Base-by-base conservation (phyloP, 192 early-diverging fungal genomes). In the Neocallimastix lanati region DNA sequence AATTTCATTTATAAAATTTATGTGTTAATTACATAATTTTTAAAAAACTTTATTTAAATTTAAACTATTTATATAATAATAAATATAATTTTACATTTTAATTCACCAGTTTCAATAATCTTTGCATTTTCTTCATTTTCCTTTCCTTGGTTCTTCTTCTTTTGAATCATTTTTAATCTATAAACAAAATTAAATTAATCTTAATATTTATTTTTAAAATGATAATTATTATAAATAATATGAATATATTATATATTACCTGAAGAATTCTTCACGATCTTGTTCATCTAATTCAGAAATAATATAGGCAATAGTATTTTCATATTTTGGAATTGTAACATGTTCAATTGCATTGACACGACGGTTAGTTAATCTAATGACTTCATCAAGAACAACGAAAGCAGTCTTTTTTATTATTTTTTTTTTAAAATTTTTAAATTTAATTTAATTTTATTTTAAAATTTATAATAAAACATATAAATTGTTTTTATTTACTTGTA, bases 271-370 rank as follows among this genome's bases (percentile, higher is more conserved):
- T 84, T 99, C 98, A 80, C 98, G 91, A 81, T 99, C 98, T 87
- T 94, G 93, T 85, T 99, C 98, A 81, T 99, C 98, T 76, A 99
- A 87, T 85, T 98, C 98, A 28, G 95, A 95, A 29, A 92, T 93
- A 78, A 99, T 95, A 82, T 95, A 95, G 1, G 77, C 77, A 83
- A 99, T 97, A 27, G 98, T 98, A 87, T 99, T 99, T 83, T 99
- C 98, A 80, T 96, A 93, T 50, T 92, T 91, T 29, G 98, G 98
- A 81, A 99, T 99, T 83, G 98, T 99, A 77, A 99, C 96, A 84
- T 98, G 93, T 84, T 99, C 98, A 82, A 99, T 98, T 27, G 98
- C 98, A 81, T 99, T 99, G 27, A 99, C 98, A 82, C 98, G 92
- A 80, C 98, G 93, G 86, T 99, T 99, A 4, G 98, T 99, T 29